These are phyloP conservation scores for Podospora pseudocomata DNA, from an alignment of 495 filamentous ascomycete genomes.

Conservation along the genomic window DNA sequence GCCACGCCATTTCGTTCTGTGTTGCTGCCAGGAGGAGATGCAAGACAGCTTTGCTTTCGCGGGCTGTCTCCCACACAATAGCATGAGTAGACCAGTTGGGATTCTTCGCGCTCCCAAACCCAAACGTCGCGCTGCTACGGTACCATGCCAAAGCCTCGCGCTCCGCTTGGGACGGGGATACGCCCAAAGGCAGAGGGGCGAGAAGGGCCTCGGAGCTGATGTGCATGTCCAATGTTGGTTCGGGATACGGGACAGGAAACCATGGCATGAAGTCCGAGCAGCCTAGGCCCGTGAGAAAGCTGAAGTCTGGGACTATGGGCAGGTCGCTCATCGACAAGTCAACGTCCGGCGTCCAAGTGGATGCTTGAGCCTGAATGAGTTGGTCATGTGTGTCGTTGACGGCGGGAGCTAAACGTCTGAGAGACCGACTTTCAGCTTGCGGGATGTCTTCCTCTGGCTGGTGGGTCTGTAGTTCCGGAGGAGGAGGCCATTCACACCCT, in stretches of 20 bases:
- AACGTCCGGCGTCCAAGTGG: background rate
- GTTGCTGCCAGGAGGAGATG: conserved; percentile 25
- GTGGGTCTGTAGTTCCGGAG: background rate
- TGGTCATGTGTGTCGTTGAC: background rate
- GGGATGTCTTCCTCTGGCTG: background rate
- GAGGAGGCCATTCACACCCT: background rate
- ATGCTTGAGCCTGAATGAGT: background rate
- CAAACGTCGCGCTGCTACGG: conserved; percentile 15
- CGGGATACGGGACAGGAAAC: conserved; percentile 2
- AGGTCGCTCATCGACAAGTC: background rate
- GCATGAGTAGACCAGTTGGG: conserved; percentile 25
- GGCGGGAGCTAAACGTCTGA: background rate
- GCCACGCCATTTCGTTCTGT: conserved; percentile 16
- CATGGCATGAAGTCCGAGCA: background rate
- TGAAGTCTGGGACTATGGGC: conserved; percentile 2
- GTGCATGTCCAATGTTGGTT: conserved; percentile 13
- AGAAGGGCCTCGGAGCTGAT: conserved; percentile 7
- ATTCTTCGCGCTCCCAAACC: conserved; percentile 23
- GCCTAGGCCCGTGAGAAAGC: background rate
- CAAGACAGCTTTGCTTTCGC: conserved; percentile 9
- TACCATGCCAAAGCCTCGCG: conserved; percentile 19
- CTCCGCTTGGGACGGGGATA: conserved; percentile 11
- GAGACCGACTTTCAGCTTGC: background rate
- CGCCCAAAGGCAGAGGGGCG: conserved; percentile 15
- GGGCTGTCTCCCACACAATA: conserved; percentile 14